Evolutionary conservation across 2,329 filamentous ascomycete species (phyloP).

Genomic region (Epichloe aotearoae): DNA sequence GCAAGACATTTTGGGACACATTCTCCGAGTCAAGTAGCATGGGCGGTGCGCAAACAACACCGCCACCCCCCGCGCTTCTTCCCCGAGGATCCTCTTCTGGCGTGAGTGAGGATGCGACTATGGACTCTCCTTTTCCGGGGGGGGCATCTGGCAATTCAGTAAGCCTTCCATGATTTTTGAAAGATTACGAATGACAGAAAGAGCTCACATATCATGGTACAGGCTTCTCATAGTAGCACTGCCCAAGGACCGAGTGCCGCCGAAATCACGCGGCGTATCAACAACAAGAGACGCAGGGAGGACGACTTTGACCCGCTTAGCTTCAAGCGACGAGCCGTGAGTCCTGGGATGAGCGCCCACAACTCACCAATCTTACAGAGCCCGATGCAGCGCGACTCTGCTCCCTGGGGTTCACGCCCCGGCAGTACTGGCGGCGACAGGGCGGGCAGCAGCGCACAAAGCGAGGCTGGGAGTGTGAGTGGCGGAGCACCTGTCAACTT

Average conservation of each 20-base stretch:
- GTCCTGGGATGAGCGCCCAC: constrained; percentile 79
- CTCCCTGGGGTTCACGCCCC: constrained; percentile 59
- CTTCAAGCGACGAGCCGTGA: constrained; percentile 86
- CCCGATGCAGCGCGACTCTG: constrained; percentile 58
- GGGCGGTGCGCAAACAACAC: constrained; percentile 39
- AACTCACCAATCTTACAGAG: constrained; percentile 83
- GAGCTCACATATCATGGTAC: background rate
- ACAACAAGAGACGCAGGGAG: constrained; percentile 73
- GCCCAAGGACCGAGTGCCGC: constrained; percentile 48
- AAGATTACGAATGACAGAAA: background rate
- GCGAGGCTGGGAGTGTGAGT: constrained; percentile 30
- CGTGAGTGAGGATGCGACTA: constrained; percentile 56
- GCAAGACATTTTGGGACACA: constrained; percentile 59
- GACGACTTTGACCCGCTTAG: constrained; percentile 80
- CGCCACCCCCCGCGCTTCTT: constrained; percentile 54
- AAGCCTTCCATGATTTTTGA: background rate
- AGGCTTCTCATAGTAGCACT: constrained; percentile 17
- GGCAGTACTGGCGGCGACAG: constrained; percentile 46
- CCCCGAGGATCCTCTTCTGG: constrained; percentile 45
- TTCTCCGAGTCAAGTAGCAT: constrained; percentile 55
- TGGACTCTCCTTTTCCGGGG: constrained; percentile 51
- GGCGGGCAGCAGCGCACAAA: constrained; percentile 38
- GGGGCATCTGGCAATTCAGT: constrained; percentile 22
- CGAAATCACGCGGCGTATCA: constrained; percentile 65
- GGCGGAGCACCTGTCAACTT: constrained; percentile 17